phyloP scores from a whole-genome alignment of 2,329 filamentous ascomycete genomes.

The Botrytis cinerea region DNA sequence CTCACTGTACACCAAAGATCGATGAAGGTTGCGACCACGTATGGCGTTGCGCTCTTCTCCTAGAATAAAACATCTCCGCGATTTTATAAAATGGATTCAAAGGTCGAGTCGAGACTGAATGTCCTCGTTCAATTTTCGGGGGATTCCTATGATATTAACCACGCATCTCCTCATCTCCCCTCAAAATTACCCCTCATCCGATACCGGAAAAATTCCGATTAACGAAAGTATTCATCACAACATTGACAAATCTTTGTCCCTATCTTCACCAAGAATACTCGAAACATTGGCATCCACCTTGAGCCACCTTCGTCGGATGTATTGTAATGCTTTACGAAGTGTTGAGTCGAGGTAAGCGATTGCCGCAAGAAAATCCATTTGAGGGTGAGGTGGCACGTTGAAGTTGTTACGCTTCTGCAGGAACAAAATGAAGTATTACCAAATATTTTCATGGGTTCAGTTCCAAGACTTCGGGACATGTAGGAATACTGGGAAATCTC shows the following conservation, averaged over 20 bases:
- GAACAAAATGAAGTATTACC: conserved; percentile 20
- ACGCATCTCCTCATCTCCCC: not conserved
- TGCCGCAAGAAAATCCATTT: conserved; percentile 8
- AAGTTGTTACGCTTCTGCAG: conserved; percentile 10
- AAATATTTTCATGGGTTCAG: conserved; percentile 25
- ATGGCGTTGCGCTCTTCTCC: not conserved
- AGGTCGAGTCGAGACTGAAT: not conserved
- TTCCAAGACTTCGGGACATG: conserved; percentile 16
- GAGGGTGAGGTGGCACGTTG: not conserved
- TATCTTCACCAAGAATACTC: conserved; percentile 12
- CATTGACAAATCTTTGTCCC: conserved; percentile 4
- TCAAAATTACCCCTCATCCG: conserved; percentile 4
- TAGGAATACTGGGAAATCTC: conserved; percentile 8
- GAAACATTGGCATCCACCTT: conserved; percentile 10
- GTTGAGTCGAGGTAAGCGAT: conserved; percentile 3
- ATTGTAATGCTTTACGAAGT: not conserved
- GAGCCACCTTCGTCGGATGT: conserved; percentile 1
- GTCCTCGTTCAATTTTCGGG: not conserved
- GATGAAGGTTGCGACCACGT: not conserved
- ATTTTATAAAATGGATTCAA: not conserved
- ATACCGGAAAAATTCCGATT: conserved; percentile 1
- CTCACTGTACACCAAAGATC: not conserved
- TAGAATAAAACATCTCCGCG: not conserved
- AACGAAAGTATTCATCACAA: conserved; percentile 16
- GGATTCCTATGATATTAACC: conserved; percentile 5